Evolutionary conservation across 441 rosid genomes (phyloP), one percentile per base, ranked within the genome.

Genomic region (Flueggea neowawraea): DNA sequence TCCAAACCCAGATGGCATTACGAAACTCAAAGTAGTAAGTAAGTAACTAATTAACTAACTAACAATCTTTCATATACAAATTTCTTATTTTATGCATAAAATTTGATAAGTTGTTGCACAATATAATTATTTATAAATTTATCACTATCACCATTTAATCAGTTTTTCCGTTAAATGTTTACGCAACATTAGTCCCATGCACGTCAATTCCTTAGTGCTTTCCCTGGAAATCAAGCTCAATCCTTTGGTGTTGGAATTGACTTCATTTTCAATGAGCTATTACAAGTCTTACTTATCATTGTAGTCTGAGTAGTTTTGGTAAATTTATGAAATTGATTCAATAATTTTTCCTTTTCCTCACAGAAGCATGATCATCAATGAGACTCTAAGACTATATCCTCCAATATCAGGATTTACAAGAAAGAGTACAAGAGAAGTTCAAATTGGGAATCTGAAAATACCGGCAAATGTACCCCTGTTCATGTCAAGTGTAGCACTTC

Each of bases 321-420:
- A 10, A 52, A 10, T 54, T 52, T 45, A 14, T 12, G 13, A 4
- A 43, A 43, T 6, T 43, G 12, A 6, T 11, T 14, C 0, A 31
- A 48, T 14, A 15, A 17, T 44, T 61, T 31, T 4, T 22, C 54
- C 32, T 16, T 14, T 10, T 39, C 1, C 45, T 45, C 31, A 14
- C 61, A 68, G 77, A 65, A 22, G 67, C 2, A 65, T 69, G 70
- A 57, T 69, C 33, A 10, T 73, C 16, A 12, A 69, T 50, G 70
- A 69, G 52, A 72, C 65, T 53, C 44, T 74, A 31, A 69, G 82
- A 22, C 56, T 78, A 41, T 78, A 74, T 61, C 70, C 67, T 6
- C 73, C 68, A 0, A 45, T 49, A 7, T 6, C 53, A 1, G 6
- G 8, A 8, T 32, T 54, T 10, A 14, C 3, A 14, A 51, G 73